Evolutionary conservation across 495 filamentous ascomycete species (phyloP).

Genomic region (Penicillium alfredii): DNA sequence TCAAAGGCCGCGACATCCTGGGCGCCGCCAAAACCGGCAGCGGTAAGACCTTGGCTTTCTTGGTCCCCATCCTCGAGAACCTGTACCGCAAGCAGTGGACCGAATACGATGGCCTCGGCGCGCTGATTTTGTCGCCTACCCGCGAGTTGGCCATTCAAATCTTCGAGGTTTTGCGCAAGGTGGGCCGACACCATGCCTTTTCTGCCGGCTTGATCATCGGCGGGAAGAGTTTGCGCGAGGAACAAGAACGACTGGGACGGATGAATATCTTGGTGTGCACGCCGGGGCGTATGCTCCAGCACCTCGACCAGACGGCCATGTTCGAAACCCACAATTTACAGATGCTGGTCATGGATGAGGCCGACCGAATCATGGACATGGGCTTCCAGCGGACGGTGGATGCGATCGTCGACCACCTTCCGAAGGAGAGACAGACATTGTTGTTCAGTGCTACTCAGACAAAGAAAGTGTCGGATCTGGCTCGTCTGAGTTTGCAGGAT

Average conservation of each 20-base stretch:
- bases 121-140: constrained; percentile 89
- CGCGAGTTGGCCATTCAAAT: constrained; percentile 95
- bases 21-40: constrained; percentile 95
- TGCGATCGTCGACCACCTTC: constrained; percentile 89
- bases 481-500: constrained; percentile 77
- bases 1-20: constrained; percentile 85
- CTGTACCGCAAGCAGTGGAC: constrained; percentile 90
- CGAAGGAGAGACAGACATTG: constrained; percentile 80
- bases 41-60: constrained; percentile 92
- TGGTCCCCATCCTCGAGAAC: constrained; percentile 88
- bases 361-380: constrained; percentile 96
- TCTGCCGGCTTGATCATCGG: constrained; percentile 93
- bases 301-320: constrained; percentile 87
- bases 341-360: constrained; percentile 92
- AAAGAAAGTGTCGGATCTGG: constrained; percentile 86
- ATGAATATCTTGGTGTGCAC: constrained; percentile 99
- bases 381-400: constrained; percentile 90
- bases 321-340: constrained; percentile 88
- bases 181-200: constrained; percentile 84
- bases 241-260: constrained; percentile 74
- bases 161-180: constrained; percentile 87
- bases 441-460: constrained; percentile 97
- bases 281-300: constrained; percentile 89
- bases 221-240: constrained; percentile 85
- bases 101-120: constrained; percentile 83